These are phyloP conservation scores for Batkoa obscura DNA, from an alignment of 371 early-diverging fungal genomes.

Conservation along the genomic window DNA sequence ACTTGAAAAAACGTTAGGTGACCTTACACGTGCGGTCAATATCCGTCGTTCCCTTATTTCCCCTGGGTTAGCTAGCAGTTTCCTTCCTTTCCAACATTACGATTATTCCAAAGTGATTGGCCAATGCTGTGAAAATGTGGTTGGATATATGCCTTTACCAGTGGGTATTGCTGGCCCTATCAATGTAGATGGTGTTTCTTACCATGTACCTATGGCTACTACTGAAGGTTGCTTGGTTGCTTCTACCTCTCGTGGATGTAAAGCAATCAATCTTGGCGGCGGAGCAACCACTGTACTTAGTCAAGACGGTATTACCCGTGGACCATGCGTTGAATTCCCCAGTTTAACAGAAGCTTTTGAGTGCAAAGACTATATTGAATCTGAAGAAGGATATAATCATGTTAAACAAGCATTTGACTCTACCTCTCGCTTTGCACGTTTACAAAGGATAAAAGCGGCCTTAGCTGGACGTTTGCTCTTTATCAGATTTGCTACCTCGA, in stretches of 20 bases:
- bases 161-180: slow-evolving; percentile 85
- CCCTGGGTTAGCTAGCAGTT: slow-evolving; percentile 25
- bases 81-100: slow-evolving; percentile 60
- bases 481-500: slow-evolving; percentile 74
- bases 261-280: slow-evolving; percentile 78
- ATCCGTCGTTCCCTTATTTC: slow-evolving; percentile 54
- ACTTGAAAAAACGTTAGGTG: slow-evolving; percentile 57
- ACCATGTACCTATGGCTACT: slow-evolving; percentile 90
- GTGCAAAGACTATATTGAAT: slow-evolving; percentile 59
- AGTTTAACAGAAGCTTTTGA: slow-evolving; percentile 38
- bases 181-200: slow-evolving; percentile 49
- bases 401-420: slow-evolving; percentile 68
- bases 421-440: slow-evolving; percentile 74
- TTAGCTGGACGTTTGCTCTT: slow-evolving; percentile 68
- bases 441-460: slow-evolving; percentile 63
- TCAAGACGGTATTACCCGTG: slow-evolving; percentile 86
- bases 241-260: slow-evolving; percentile 88
- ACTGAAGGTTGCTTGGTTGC: slow-evolving; percentile 94
- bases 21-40: slow-evolving; percentile 62
- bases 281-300: slow-evolving; percentile 74
- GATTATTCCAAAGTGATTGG: slow-evolving; percentile 79
- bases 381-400: slow-evolving; percentile 29
- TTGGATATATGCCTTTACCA: slow-evolving; percentile 88
- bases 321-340: slow-evolving; percentile 79
- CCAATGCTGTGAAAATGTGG: slow-evolving; percentile 92